phyloP scores from a whole-genome alignment of 164 flowering plant species.

The Stephania yunnanensis region DNA sequence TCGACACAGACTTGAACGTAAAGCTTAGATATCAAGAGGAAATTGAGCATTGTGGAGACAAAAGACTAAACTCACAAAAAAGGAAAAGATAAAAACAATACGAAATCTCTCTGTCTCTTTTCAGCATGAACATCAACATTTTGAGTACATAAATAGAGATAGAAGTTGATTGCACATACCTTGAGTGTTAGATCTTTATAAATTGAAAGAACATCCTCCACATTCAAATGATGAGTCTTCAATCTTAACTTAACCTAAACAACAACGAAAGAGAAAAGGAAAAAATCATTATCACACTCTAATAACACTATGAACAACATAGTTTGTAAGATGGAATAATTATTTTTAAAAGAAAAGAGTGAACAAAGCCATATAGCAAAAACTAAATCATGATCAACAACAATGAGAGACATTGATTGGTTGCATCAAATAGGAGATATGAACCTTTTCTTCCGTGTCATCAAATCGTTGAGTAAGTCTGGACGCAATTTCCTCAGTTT shows the following conservation, averaged over 20 bases:
- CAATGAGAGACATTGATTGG: background rate
- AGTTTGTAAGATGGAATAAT: no score
- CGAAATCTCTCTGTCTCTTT: background rate
- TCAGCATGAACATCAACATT: background rate
- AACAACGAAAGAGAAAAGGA: constrained; percentile 4
- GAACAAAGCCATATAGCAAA: background rate
- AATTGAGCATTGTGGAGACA: background rate
- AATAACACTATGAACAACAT: background rate
- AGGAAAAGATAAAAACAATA: background rate
- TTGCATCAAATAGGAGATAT: constrained; percentile 1
- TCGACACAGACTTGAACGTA: background rate
- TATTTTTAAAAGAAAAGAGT: background rate
- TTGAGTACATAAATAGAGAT: background rate
- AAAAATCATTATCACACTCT: background rate
- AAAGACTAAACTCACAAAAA: background rate
- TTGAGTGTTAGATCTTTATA: constrained; percentile 62
- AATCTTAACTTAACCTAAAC: constrained; percentile 78
- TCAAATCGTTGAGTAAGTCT: constrained; percentile 96
- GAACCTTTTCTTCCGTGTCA: constrained; percentile 92
- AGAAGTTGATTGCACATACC: constrained; percentile 31
- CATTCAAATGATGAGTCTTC: constrained; percentile 76
- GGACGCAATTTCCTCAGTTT: constrained; percentile 84
- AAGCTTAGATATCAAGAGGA: background rate
- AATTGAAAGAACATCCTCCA: constrained; percentile 72
- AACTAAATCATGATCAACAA: background rate